A percentile compares a stretch with the other conserved stretches of the same genome.
Conservation (phyloP, 139 green algal genomes). For the Closterium sp. region DNA sequence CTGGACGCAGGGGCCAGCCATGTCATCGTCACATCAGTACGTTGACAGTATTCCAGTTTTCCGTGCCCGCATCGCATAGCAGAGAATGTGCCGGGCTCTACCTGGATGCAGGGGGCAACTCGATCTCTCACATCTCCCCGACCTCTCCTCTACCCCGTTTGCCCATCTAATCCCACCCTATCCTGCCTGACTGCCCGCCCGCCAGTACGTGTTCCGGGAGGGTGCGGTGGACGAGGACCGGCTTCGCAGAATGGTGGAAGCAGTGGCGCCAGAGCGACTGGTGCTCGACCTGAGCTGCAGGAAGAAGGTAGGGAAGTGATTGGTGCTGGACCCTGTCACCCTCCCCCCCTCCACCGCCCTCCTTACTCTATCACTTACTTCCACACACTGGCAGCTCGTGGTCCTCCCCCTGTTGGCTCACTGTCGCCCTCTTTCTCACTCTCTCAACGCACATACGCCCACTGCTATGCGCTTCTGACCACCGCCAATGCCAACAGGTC, state of each 20-base stretch:
- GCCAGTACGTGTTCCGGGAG: slow-evolving; percentile 77
- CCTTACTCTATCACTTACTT: too few relatives aligned
- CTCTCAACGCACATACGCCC: not conserved
- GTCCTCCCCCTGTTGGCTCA: too few relatives aligned
- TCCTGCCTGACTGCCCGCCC: not conserved
- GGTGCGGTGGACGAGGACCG: slow-evolving; percentile 79
- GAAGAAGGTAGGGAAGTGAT: slow-evolving; percentile 52
- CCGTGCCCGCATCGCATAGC: too few relatives aligned
- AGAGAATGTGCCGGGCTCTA: too few relatives aligned
- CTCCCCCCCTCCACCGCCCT: not conserved
- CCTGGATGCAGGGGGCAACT: too few relatives aligned
- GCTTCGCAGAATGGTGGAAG: slow-evolving; percentile 69
- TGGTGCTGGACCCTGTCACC: not conserved
- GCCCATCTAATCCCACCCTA: too few relatives aligned
- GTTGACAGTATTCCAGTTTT: not conserved
- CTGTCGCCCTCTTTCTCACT: not conserved
- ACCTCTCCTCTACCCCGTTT: too few relatives aligned
- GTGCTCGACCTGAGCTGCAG: slow-evolving; percentile 95
- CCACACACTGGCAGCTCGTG: too few relatives aligned
- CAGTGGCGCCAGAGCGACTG: slow-evolving; percentile 82
- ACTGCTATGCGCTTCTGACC: too few relatives aligned
- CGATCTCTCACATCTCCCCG: too few relatives aligned
- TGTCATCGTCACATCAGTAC: slow-evolving; percentile 89
- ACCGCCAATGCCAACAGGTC: too few relatives aligned
- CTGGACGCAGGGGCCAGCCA: slow-evolving; percentile 88